These are phyloP conservation scores for Macrocybe gigantea DNA, from an alignment of 768 basidiomycete species.

Conservation along the genomic window DNA sequence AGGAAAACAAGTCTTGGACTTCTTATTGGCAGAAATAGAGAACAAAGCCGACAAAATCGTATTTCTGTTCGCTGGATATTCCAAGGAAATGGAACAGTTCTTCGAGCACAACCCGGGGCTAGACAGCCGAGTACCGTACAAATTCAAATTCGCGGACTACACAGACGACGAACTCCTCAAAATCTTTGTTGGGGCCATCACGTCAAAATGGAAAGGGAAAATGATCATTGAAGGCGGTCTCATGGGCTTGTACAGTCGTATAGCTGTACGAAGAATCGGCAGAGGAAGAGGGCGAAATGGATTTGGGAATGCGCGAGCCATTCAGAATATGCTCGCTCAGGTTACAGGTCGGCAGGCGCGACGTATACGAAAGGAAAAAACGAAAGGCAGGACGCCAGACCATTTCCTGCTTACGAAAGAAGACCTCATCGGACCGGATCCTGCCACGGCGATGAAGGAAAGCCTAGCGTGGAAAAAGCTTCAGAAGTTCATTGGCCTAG, in stretches of 20 bases:
- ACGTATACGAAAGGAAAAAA: conserved; percentile 37
- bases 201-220: conserved; percentile 36
- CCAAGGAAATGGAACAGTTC: conserved; percentile 69
- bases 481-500: conserved; percentile 48
- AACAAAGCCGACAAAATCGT: conserved; percentile 58
- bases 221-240: conserved; percentile 55
- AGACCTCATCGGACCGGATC: conserved; percentile 65
- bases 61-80: conserved; percentile 69
- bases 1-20: conserved; percentile 60
- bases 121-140: conserved; percentile 60
- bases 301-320: conserved; percentile 63
- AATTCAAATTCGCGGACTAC: conserved; percentile 57
- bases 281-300: conserved; percentile 52
- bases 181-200: conserved; percentile 47
- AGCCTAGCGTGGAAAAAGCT: conserved; percentile 48
- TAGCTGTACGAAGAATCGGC: conserved; percentile 56
- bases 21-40: conserved; percentile 71
- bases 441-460: conserved; percentile 37
- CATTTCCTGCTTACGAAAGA: conserved; percentile 47
- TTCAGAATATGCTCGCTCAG: conserved; percentile 42
- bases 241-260: conserved; percentile 46
- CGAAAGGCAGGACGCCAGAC: conserved; percentile 30
- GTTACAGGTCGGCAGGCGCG: conserved; percentile 49
- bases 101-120: conserved; percentile 74
- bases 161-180: conserved; percentile 46